Base-by-base conservation (phyloP, 345 rosid genomes). In the Brassica cretica region DNA sequence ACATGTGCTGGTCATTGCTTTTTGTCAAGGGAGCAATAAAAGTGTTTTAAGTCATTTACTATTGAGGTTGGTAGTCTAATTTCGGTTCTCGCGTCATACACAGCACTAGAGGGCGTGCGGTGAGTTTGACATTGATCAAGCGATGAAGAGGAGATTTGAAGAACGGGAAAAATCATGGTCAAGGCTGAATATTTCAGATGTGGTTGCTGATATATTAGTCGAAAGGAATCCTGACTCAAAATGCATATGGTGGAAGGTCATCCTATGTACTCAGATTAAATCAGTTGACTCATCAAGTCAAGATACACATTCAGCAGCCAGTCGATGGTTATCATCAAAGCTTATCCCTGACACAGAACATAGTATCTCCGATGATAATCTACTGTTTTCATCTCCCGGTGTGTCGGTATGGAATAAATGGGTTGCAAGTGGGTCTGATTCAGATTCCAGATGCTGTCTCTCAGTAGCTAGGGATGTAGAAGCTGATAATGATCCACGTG, bases 341-440 rank as follows among this genome's bases (percentile, higher is more conserved):
- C 87, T 93, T 67, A 85, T 90, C 84, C 96, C 93, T 66, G 37
- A 77, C n/a, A 33, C 8, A 55, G 82, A 80, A 30, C 83, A 82
- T 75, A 80, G 81, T 64, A 72, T 77, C 49, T 7, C 27, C 10
- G 75, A 84, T 62, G 86, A 85, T 70, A 72, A 67, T 76, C 70
- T 90, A 68, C 76, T 88, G 73, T 68, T 88, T 80, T 85, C 93
- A 15, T 76, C 84, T 76, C 86, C 94, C 11, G 89, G 86, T 29
- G 81, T 93, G 59, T 88, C 97, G 11, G 86, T 95, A 75, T 95
- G 99, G 98, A 89, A 85, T 79, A 93, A 88, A 79, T 85, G 88
- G 93, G 71, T 84, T 79, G 74, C 82, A 72, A 44, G 78, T 80
- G 77, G 72, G 84, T 80, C 88, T 70, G 83, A 59, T 68, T 27